These are phyloP conservation scores for Candida mattraensis DNA, from an alignment of 805 yeast genomes.

Conservation along the genomic window DNA sequence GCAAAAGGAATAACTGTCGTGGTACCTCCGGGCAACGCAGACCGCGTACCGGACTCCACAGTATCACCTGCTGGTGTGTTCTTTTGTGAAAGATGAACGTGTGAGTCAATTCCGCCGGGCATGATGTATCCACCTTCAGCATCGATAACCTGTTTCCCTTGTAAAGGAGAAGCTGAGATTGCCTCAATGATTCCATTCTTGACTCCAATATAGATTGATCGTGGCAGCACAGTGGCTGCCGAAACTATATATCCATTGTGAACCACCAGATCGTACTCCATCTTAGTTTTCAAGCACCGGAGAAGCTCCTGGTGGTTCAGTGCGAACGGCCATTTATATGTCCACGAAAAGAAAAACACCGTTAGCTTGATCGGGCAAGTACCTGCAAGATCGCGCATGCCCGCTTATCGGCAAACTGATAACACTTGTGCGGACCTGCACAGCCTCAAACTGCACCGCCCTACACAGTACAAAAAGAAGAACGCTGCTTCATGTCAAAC, in stretches of 20 bases:
- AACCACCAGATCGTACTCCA: conserved; percentile 27
- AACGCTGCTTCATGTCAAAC: no score
- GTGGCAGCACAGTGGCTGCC: conserved; percentile 28
- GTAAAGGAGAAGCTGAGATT: conserved; percentile 20
- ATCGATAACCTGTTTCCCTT: conserved; percentile 31
- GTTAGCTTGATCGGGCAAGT: no score
- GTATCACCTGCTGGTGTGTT: conserved; percentile 43
- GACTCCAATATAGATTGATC: conserved; percentile 42
- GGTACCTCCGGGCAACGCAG: conserved; percentile 52
- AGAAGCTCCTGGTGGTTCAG: no score
- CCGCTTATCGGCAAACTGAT: no score
- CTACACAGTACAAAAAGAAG: no score
- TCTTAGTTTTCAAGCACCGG: no score
- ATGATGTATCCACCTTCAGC: conserved; percentile 48
- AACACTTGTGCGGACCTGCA: no score
- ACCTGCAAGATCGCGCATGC: no score
- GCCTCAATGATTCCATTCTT: conserved; percentile 22
- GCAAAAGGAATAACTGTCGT: conserved; percentile 50
- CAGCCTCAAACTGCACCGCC: no score
- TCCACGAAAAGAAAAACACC: no score
- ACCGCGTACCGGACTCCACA: conserved; percentile 43
- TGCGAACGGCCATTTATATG: no score
- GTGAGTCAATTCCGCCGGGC: conserved; percentile 54
- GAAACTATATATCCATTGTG: conserved; percentile 35
- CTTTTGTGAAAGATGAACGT: conserved; percentile 48